phyloP scores from a whole-genome alignment of 371 early-diverging fungal genomes.

The Batkoa obscura region DNA sequence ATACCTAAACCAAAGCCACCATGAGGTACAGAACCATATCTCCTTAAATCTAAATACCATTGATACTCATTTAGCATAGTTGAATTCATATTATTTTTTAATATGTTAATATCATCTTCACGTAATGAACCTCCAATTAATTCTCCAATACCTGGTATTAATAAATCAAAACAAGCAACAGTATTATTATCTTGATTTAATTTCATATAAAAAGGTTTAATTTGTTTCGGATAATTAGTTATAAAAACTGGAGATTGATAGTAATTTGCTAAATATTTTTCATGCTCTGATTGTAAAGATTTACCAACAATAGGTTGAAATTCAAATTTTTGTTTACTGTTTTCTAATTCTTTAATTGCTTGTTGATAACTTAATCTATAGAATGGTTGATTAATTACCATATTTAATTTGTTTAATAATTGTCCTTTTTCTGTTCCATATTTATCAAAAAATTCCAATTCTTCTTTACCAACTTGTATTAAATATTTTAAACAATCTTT shows the following conservation, averaged over 20 bases:
- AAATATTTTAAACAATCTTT: background rate
- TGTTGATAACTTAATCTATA: constrained; percentile 61
- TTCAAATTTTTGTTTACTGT: constrained; percentile 17
- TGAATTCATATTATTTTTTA: constrained; percentile 33
- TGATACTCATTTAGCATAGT: constrained; percentile 42
- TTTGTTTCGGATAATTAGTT: constrained; percentile 59
- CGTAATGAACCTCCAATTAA: constrained; percentile 78
- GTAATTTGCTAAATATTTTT: constrained; percentile 54
- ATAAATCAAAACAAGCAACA: constrained; percentile 70
- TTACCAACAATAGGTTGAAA: constrained; percentile 59
- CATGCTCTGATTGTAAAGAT: constrained; percentile 72
- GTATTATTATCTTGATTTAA: constrained; percentile 35
- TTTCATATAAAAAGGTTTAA: constrained; percentile 90
- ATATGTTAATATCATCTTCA: constrained; percentile 38
- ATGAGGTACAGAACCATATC: constrained; percentile 68
- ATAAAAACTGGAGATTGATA: constrained; percentile 67
- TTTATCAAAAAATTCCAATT: constrained; percentile 20
- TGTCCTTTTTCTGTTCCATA: background rate
- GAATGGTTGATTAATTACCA: constrained; percentile 29
- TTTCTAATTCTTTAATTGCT: constrained; percentile 37
- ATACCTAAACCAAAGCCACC: constrained; percentile 91
- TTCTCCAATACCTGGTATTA: constrained; percentile 81
- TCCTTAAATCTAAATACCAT: constrained; percentile 78
- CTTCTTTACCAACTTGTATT: constrained; percentile 16
- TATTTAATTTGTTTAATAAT: constrained; percentile 13